A percentile compares a stretch with the other conserved stretches of the same genome.
Evolutionary conservation across 2,329 filamentous ascomycete species (phyloP).

Genomic region (Pseudogymnoascus sp.): DNA sequence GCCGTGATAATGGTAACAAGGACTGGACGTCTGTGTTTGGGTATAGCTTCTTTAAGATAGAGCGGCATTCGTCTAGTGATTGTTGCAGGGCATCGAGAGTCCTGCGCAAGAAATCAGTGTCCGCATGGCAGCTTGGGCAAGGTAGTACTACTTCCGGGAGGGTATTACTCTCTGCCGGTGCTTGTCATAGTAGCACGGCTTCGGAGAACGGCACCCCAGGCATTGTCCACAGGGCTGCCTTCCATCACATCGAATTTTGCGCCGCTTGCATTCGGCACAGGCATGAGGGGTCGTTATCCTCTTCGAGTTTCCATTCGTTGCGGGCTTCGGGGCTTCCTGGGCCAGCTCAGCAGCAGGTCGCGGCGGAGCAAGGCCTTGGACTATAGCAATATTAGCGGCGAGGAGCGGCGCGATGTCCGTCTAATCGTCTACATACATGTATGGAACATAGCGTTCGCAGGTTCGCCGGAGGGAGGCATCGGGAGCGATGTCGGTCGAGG

Average conservation of each 20-base stretch:
- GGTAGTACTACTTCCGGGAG: constrained; percentile 56
- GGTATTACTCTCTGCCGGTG: constrained; percentile 68
- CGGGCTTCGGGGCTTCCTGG: constrained; percentile 22
- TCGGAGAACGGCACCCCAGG: constrained; percentile 70
- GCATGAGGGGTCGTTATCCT: constrained; percentile 53
- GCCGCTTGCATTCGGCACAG: constrained; percentile 68
- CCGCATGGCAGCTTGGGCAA: background rate
- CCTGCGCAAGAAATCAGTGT: constrained; percentile 24
- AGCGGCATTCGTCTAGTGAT: constrained; percentile 46
- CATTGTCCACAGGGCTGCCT: constrained; percentile 76
- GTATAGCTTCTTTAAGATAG: constrained; percentile 3
- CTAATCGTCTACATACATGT: constrained; percentile 22
- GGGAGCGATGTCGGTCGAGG: constrained; percentile 11
- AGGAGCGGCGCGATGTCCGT: background rate
- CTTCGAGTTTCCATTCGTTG: constrained; percentile 34
- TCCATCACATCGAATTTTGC: constrained; percentile 79
- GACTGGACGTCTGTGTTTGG: constrained; percentile 43
- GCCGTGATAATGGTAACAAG: constrained; percentile 53
- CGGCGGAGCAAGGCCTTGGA: constrained; percentile 26
- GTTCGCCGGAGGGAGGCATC: constrained; percentile 21
- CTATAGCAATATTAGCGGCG: constrained; percentile 13
- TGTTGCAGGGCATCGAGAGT: constrained; percentile 57
- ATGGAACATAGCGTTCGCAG: constrained; percentile 23
- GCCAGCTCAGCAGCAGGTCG: constrained; percentile 20
- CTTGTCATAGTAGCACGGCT: constrained; percentile 73